Base-by-base conservation (phyloP, 1,284 basidiomycete species). In the Rhizoctonia solani region DNA sequence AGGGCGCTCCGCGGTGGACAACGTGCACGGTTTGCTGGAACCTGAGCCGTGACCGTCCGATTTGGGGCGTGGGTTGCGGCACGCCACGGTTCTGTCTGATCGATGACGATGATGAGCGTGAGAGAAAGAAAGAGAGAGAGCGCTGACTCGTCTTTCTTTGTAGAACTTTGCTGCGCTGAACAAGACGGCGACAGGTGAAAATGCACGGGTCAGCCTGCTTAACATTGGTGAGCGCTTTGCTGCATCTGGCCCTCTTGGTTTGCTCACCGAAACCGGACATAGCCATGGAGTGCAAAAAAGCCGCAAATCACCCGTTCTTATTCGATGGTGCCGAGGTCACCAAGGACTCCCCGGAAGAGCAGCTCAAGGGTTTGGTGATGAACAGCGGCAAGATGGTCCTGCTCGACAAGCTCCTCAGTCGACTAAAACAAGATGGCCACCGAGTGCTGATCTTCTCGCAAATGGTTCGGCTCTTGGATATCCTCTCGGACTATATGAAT, bases 391-490 rank as follows among this genome's bases (percentile, higher is more conserved):
- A 99, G 81, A 88, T 99, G 86, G 96, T 98, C 47, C 82, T 97
- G 37, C 87, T 99, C 55, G 97, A 99, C 81, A 93, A 94, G 77
- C 86, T 99, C 19, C 86, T 99, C 21, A 86, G 84, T 29, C 87
- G 93, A 59, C 85, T 99, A 68, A 93, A 92, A 75, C 87, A 87
- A 69, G 93, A 95, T 75, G 93, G 93, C 0, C 96, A 99, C 74
- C 92, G 97, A 59, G 95, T 98, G 52, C 84, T 99, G 71, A 98
- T 99, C 76, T 99, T 99, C 83, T 96, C 93, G 74, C 97, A 99
- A 78, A 99, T 99, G 97, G 96, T 99, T 55, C 89, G 96, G 69
- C 93, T 99, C 86, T 85, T 99, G 42, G 97, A 99, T 78, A 99
- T 99, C 76, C 86, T 99, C 72, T 95, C 92, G 70, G 97, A 99